Evolutionary conservation across 805 yeast genomes (phyloP).

Genomic region (Yarrowia yakushimensis): DNA sequence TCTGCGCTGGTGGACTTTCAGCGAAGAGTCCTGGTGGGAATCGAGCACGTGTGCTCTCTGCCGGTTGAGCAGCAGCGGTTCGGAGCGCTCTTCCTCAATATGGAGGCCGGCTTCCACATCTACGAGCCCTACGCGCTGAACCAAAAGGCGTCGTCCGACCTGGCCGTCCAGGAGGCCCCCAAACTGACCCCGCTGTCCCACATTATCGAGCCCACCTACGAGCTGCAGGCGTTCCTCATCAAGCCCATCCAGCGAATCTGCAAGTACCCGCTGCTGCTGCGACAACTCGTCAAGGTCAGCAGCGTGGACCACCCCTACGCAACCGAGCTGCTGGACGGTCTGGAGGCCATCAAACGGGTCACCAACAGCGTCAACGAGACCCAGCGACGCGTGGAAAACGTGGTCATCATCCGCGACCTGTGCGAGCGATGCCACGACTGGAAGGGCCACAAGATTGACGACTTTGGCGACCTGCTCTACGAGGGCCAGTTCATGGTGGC

Average conservation of each 20-base stretch:
- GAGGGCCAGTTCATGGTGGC: constrained; percentile 57
- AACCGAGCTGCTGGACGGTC: constrained; percentile 69
- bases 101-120: constrained; percentile 77
- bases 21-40: constrained; percentile 78
- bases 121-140: constrained; percentile 95
- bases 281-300: constrained; percentile 57
- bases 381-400: constrained; percentile 86
- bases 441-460: constrained; percentile 78
- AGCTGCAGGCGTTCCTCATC: constrained; percentile 80
- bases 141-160: constrained; percentile 80
- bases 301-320: constrained; percentile 39
- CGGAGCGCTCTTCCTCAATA: constrained; percentile 83
- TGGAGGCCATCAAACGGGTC: constrained; percentile 72
- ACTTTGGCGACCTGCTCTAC: constrained; percentile 80
- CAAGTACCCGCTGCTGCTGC: constrained; percentile 80
- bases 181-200: constrained; percentile 53
- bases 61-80: constrained; percentile 75
- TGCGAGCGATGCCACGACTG: constrained; percentile 78
- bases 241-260: constrained; percentile 97
- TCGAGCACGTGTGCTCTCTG: constrained; percentile 80
- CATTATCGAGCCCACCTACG: constrained; percentile 79
- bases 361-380: constrained; percentile 89
- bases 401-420: constrained; percentile 63
- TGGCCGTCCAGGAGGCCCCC: constrained; percentile 59
- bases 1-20: constrained; percentile 85